Evolutionary conservation across 352 stramenopile species (phyloP).

Genomic region (Blastocystis sp.): DNA sequence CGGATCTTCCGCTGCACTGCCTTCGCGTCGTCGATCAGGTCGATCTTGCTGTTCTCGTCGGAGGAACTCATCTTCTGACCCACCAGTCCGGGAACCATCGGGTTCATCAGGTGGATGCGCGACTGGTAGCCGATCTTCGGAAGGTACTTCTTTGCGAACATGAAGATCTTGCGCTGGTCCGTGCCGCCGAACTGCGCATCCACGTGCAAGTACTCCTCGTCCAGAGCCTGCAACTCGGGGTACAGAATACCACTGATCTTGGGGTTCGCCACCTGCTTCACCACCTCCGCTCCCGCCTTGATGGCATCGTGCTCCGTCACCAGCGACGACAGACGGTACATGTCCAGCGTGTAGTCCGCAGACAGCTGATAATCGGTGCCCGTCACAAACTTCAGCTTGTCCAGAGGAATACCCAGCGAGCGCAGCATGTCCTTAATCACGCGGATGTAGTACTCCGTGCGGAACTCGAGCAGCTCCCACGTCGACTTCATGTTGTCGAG

Average conservation of each 20-base stretch:
- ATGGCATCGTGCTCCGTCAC: conserved; percentile 46
- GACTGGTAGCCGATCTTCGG: conserved; percentile 49
- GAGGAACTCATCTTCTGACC: conserved; percentile 56
- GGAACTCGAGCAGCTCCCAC: conserved; percentile 33
- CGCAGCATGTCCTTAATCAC: conserved; percentile 55
- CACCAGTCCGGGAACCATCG: conserved; percentile 40
- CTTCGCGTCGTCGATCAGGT: conserved; percentile 43
- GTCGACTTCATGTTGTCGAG: conserved; percentile 56
- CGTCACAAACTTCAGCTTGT: conserved; percentile 56
- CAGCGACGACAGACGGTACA: conserved; percentile 42
- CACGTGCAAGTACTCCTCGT: conserved; percentile 49
- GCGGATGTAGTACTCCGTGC: conserved; percentile 25
- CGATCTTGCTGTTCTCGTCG: conserved; percentile 54
- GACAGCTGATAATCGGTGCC: conserved; percentile 40
- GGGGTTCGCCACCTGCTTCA: conserved; percentile 50
- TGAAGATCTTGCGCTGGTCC: conserved; percentile 56
- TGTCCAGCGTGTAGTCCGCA: conserved; percentile 46
- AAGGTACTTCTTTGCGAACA: conserved; percentile 55
- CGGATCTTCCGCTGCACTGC: conserved; percentile 25
- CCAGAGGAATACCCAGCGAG: conserved; percentile 39
- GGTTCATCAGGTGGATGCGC: conserved; percentile 54
- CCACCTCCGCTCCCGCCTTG: conserved; percentile 55
- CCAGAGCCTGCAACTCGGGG: conserved; percentile 51
- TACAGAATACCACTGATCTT: conserved; percentile 51
- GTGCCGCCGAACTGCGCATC: conserved; percentile 52